These are phyloP conservation scores for Mycena epipterygia DNA, from an alignment of 768 basidiomycete genomes.

Conservation along the genomic window DNA sequence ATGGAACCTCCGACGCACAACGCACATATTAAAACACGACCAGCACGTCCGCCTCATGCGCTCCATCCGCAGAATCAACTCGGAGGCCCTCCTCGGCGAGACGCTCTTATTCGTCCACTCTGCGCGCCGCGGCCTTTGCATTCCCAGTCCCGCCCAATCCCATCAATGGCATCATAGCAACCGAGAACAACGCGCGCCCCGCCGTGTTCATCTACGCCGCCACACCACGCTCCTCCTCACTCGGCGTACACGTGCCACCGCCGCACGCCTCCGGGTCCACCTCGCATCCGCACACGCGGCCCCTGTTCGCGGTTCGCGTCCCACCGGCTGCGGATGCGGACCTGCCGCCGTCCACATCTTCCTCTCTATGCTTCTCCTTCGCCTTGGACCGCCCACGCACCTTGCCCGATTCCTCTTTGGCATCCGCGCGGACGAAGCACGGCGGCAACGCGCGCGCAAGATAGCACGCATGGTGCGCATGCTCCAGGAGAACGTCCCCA, in stretches of 20 bases:
- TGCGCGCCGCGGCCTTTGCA: not conserved
- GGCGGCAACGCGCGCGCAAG: conserved; percentile 48
- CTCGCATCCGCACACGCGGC: not conserved
- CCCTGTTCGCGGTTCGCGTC: conserved; percentile 12
- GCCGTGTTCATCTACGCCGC: conserved; percentile 6
- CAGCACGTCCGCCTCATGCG: conserved; percentile 48
- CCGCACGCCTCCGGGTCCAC: not conserved
- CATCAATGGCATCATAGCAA: no score
- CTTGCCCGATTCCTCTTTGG: no score
- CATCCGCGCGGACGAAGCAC: conserved; percentile 33
- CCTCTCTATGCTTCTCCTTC: not conserved
- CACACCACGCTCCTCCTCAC: conserved; percentile 11
- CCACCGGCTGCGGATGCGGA: not conserved
- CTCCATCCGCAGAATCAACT: conserved; percentile 56
- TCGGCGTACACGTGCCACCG: not conserved
- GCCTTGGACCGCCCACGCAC: not conserved
- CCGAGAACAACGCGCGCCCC: not conserved
- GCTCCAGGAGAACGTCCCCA: conserved; percentile 60
- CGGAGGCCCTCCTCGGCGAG: conserved; percentile 52
- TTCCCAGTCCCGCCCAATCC: no score
- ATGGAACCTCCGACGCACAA: conserved; percentile 17
- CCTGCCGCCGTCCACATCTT: not conserved
- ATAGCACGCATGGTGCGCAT: conserved; percentile 60
- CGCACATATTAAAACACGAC: conserved; percentile 5
- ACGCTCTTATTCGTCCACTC: conserved; percentile 32